Percentiles rank a stretch among this genome's conserved stretches.
phyloP scores from a whole-genome alignment of 345 rosid genomes.

The Salix brachista region DNA sequence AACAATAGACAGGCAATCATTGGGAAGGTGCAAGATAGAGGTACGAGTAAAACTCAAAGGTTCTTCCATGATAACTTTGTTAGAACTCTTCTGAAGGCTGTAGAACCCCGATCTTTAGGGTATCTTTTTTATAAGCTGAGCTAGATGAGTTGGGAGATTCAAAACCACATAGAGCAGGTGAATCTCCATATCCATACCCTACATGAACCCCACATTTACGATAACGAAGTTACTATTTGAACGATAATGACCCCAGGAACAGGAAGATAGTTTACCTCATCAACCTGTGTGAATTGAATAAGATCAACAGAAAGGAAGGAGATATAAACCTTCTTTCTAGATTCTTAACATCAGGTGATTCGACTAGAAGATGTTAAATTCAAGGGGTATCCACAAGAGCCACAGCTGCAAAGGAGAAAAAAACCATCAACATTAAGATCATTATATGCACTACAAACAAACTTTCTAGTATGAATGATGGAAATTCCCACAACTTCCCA shows the following conservation, averaged over 20 bases:
- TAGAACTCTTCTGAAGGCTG: constrained; percentile 48
- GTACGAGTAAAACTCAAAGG: constrained; percentile 28
- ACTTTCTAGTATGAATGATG: too few relatives aligned
- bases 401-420: constrained; percentile 44
- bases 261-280: constrained; percentile 54
- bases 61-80: constrained; percentile 41
- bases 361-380: constrained; percentile 48
- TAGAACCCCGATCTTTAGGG: constrained; percentile 47
- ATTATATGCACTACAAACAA: not conserved
- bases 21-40: constrained; percentile 53
- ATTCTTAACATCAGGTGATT: constrained; percentile 42
- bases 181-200: constrained; percentile 54
- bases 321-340: constrained; percentile 39
- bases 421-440: not conserved
- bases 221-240: constrained; percentile 55
- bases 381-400: constrained; percentile 61
- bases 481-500: too few relatives aligned
- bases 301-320: constrained; percentile 53
- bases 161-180: constrained; percentile 52
- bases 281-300: constrained; percentile 57
- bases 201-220: constrained; percentile 61
- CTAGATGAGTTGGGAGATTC: constrained; percentile 42
- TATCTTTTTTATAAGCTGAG: constrained; percentile 42
- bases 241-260: constrained; percentile 38
- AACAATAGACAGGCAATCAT: constrained; percentile 68